Base-by-base conservation (phyloP, 805 yeast species). In the Hanseniaspora taiwanica region DNA sequence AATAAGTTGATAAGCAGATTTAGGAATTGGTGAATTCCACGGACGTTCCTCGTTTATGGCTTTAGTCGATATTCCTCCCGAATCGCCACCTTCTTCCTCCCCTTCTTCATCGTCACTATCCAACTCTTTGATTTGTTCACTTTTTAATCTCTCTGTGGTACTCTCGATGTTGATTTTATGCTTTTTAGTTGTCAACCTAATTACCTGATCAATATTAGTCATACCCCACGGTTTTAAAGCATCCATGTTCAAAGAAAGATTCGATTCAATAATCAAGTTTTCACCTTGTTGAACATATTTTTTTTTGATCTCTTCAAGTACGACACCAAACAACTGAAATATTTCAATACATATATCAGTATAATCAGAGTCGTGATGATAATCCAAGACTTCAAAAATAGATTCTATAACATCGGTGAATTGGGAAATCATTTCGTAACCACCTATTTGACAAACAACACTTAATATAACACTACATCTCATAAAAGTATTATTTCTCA, bases 351-450 rank as follows among this genome's bases (percentile, higher is more conserved):
- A 77, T 14, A 91, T 61, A 13, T 67, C 64, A 2, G 76, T 63
- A 55, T 89, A 89, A 0, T 89, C 93, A 4, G 33, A 6, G 14
- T 29, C 9, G 59, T 87, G 95, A 52, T 80, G 89, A 40, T 76
- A 66, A 59, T 89, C 97, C 38, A 89, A 65, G 27, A 87, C 61
- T 16, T 78, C 73, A 55, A 89, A 85, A 46, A 85, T 69, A 3
- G 86, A 74, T 37, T 76, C 71, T 16, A 89, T 63, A 1, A 89
- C 66, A 55, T 89, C 97, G 38, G 67, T 72, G 39, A 89, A 65
- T 44, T 76, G 83, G 24, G 69, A 66, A 12, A 85, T 62, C 19
- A 85, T 63, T 23, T 71, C 64, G 8, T 70, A 62, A 0, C 96
- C 96, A 0, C 87, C 78, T 20, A 86, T 65, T 47, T 69, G 73